Percentiles rank a stretch among this genome's conserved stretches.
Conservation (phyloP, 78 protist genomes). For the Emiliania huxleyi region DNA sequence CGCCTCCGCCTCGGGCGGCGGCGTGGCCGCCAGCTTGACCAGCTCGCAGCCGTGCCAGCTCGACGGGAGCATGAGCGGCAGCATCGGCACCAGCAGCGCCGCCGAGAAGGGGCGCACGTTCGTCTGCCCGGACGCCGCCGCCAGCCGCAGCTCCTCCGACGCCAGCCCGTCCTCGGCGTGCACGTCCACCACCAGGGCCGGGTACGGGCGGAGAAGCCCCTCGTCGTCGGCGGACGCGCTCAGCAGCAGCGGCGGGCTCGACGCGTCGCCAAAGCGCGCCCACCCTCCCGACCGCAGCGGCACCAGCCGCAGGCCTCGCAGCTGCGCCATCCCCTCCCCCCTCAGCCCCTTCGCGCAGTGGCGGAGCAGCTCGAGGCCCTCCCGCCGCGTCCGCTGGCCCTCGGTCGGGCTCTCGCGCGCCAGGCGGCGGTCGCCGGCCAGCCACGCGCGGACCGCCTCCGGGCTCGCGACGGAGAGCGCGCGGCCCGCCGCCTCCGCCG, state of each 20-base stretch:
- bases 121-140: neutral
- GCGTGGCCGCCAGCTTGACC: neutral
- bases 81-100: neutral
- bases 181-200: no score
- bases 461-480: no score
- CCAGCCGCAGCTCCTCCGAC: no score
- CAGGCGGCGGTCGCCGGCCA: no score
- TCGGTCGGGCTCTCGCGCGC: no score
- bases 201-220: no score
- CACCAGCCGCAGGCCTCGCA: neutral
- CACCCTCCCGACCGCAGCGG: neutral
- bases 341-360: neutral
- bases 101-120: neutral
- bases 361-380: neutral
- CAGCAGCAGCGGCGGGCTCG: neutral
- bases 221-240: no score
- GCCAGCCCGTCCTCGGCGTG: no score
- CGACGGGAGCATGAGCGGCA: neutral
- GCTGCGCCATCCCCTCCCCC: neutral
- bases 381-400: no score
- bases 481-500: no score
- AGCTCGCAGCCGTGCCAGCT: neutral
- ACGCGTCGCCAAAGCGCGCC: neutral
- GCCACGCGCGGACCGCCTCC: no score
- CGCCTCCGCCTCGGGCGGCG: no score